Percentiles rank a stretch among this genome's conserved stretches.
phyloP scores from a whole-genome alignment of 805 yeast species.

The Monosporozyma siamensis region DNA sequence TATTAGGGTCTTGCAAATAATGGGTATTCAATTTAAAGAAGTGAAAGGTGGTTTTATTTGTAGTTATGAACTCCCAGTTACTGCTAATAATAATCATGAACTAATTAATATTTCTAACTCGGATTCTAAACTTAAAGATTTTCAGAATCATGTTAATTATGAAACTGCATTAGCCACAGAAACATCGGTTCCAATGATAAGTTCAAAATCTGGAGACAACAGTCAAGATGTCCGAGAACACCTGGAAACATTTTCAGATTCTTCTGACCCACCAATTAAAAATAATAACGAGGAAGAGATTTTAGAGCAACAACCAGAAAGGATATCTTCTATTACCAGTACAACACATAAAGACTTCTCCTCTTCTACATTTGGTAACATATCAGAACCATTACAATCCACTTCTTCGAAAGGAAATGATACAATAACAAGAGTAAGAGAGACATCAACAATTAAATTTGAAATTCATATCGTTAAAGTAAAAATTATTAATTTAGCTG shows the following conservation, averaged over 20 bases:
- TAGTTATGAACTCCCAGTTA: conserved; percentile 22
- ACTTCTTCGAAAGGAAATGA: background rate
- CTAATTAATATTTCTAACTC: background rate
- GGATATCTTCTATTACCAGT: background rate
- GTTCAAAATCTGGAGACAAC: background rate
- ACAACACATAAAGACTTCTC: background rate
- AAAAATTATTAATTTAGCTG: conserved; percentile 81
- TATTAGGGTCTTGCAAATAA: conserved; percentile 59
- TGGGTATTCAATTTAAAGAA: conserved; percentile 74
- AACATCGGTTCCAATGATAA: background rate
- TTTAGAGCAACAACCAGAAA: background rate
- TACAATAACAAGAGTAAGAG: background rate
- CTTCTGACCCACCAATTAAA: background rate
- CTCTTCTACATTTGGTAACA: background rate
- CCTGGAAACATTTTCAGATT: background rate
- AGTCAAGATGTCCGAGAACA: background rate
- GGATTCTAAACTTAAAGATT: too few relatives aligned
- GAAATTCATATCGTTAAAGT: conserved; percentile 91
- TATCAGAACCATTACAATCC: background rate
- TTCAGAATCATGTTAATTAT: too few relatives aligned
- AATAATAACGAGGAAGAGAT: background rate
- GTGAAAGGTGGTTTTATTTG: conserved; percentile 94
- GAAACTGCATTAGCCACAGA: background rate
- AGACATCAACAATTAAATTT: conserved; percentile 60
- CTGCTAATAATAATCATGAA: background rate